Base-by-base conservation (phyloP, 176 grass and related monocot genomes). In the Saccharum officinarum region DNA sequence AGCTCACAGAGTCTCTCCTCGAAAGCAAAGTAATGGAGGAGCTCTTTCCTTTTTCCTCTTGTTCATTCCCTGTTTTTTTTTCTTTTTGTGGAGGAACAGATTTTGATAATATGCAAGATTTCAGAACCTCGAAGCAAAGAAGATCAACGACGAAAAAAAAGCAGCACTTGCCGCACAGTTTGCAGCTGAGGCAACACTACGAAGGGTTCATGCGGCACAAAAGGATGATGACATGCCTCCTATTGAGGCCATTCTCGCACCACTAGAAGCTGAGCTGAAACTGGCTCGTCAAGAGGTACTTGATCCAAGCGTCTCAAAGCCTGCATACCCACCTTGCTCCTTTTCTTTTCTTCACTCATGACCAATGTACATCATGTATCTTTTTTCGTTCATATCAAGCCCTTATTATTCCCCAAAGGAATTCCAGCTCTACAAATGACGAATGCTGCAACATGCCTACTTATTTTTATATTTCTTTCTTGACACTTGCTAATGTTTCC, bases 141-240 rank as follows among this genome's bases (percentile, higher is more conserved):
- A 94, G 82, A 96, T 94, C 83, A 98, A 92, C 37, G 97, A 98
- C 20, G 93, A 98, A 83, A 98, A 94, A 74, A 98, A 89, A 92
- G 89, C 85, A 37, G 97, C 97, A 57, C 59, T 96, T 80, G 92
- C 97, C 36, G 93, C 97, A 0, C 97, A 98, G 72, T 98, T 98
- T 84, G 97, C 97, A 63, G 97, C 93, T 8, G 97, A 98, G 72
- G 93, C 97, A 42, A 98, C 97, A 31, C 92, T 98, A 52, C 84
- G 93, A 78, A 96, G 97, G 88, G 97, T 98, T 69, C 97, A 98
- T 85, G 89, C 97, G 4, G 97, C 97, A 15, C 97, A 98, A 70
- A 98, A 98, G 71, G 97, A 98, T 62, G 93, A 98, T 37, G 93
- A 98, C 84, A 98, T 95, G 92, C 97, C 97, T 23, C 97, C 97